Base-by-base conservation (phyloP, 495 filamentous ascomycete genomes). In the Lasiosphaeria miniovina region DNA sequence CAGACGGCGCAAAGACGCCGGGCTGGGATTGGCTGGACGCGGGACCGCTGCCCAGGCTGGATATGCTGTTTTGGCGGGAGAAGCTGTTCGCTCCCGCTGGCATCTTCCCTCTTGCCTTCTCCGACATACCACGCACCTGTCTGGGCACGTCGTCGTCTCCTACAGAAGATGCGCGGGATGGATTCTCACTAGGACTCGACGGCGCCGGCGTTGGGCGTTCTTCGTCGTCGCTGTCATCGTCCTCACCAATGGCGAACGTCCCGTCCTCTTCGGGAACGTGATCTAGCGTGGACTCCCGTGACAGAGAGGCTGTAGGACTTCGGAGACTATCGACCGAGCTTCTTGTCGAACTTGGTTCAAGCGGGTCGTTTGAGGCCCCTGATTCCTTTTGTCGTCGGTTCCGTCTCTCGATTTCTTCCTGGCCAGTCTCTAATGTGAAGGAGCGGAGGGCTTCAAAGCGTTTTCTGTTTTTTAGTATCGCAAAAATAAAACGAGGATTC, bases 81-180 rank as follows among this genome's bases (percentile, higher is more conserved):
- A 98, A 97, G 14, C 83, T 83, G 9, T 82, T 81, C 43, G 90
- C 82, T 3, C 90, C 88, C 9, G 89, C 91, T n/a, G 95, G 95
- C 84, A 94, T 90, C 71, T 99, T 99, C 7, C 94, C 94, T 52
- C 94, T 79, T 33, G 94, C 95, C 68, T 98, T 99, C 72, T 99
- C 94, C 9, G 93, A 96, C 91, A 98, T 99, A 51, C 91, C 93
- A 51, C 91, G 84, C n/a, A 95, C 69, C 65, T 97, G 93, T 38
- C 87, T 77, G n/a, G 93, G 90, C 10, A 96, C 83, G 32, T 89
- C 87, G 58, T 96, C 94, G 1, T 83, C 74, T 2, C 41, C 53
- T 14, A 90, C 86, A 0, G 91, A 96, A 6, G 86, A 85, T 15
- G 87, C 82, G 14, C 84, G 81, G 6, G 91, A 94, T 15, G 80